These are phyloP conservation scores for Lathyrus oleraceus DNA, from an alignment of 306 rosid genomes.

Conservation along the genomic window DNA sequence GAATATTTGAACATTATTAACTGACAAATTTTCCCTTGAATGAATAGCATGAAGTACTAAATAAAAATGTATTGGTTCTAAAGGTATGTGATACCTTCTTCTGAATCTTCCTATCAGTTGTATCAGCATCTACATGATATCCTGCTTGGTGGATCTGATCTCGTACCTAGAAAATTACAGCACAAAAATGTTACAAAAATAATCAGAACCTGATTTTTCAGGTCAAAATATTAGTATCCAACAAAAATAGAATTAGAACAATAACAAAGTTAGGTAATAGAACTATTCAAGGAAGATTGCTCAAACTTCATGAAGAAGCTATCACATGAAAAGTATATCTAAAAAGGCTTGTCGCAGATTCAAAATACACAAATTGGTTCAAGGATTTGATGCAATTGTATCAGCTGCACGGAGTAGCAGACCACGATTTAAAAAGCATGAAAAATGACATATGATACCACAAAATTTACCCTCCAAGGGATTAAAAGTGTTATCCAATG, in stretches of 20 bases:
- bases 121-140: constrained; percentile 77
- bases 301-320: constrained; percentile 8
- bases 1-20: constrained; percentile 6
- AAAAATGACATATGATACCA: background rate
- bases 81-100: constrained; percentile 60
- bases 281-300: constrained; percentile 15
- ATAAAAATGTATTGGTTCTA: background rate
- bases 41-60: background rate
- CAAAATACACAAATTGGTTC: constrained; percentile 7
- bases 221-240: constrained; percentile 9
- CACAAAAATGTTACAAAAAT: constrained; percentile 9
- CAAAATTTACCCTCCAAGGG: background rate
- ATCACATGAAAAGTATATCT: background rate
- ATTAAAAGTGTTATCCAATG: background rate
- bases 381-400: constrained; percentile 16
- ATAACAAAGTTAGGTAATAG: constrained; percentile 21
- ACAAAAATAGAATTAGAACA: background rate
- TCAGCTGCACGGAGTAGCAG: constrained; percentile 1
- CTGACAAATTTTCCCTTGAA: background rate
- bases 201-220: constrained; percentile 11
- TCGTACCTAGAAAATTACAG: constrained; percentile 57
- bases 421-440: background rate
- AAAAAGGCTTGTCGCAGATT: constrained; percentile 6
- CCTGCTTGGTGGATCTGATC: constrained; percentile 77
- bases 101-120: constrained; percentile 84